phyloP scores from a whole-genome alignment of 805 yeast species.

The Sugiyamaella valdiviana region DNA sequence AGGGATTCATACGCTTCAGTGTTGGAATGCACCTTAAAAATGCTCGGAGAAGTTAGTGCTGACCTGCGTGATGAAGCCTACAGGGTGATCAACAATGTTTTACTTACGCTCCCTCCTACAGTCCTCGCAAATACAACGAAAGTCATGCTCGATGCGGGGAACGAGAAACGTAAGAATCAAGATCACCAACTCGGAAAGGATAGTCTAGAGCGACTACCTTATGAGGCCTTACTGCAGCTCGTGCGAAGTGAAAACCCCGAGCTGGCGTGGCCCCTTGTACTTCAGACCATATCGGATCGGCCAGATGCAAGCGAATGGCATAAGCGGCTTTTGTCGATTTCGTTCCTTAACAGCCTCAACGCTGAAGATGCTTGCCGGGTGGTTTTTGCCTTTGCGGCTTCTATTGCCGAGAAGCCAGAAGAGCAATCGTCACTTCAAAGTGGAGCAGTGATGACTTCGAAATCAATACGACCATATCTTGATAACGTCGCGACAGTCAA shows the following conservation, averaged over 20 bases:
- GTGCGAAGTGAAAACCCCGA: neutral
- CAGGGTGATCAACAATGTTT: neutral
- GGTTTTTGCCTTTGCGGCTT: neutral
- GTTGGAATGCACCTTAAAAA: too few species aligned
- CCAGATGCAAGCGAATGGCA: conserved; percentile 3
- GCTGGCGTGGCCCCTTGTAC: neutral
- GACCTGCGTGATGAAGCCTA: too few species aligned
- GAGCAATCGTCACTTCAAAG: conserved; percentile 3
- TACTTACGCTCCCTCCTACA: neutral
- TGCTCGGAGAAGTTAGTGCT: too few species aligned
- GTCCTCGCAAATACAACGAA: neutral
- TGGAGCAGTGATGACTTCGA: neutral
- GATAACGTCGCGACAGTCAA: conserved; percentile 2
- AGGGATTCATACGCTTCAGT: too few species aligned
- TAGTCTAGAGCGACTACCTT: neutral
- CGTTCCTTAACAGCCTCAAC: neutral
- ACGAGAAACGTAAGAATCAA: neutral
- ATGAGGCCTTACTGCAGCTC: neutral
- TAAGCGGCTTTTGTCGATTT: neutral
- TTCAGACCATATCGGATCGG: neutral
- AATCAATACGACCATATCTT: neutral
- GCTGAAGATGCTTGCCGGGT: neutral
- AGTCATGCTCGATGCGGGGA: neutral
- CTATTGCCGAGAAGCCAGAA: neutral
- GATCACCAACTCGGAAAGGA: neutral